Percentiles rank a stretch among this genome's conserved stretches.
These are phyloP conservation scores for Aspergillus puulaauensis DNA, from an alignment of 2,329 filamentous ascomycete genomes.

Conservation along the genomic window DNA sequence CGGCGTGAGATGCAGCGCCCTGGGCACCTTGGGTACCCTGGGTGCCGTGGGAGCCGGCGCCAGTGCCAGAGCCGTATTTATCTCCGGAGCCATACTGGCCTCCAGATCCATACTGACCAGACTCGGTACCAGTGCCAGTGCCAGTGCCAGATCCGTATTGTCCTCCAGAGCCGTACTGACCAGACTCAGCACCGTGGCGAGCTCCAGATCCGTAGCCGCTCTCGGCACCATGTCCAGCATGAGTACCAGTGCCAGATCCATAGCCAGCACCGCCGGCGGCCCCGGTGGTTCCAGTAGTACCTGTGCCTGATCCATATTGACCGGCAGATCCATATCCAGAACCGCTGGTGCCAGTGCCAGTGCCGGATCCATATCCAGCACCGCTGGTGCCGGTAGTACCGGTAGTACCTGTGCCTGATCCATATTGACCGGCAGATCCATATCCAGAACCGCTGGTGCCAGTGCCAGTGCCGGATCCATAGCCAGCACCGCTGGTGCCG, in stretches of 20 bases:
- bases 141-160: not conserved
- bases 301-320: not conserved
- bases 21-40: too few species aligned
- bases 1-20: constrained; percentile 1
- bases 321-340: too few species aligned
- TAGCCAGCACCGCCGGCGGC: too few species aligned
- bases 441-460: too few species aligned
- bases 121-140: not conserved
- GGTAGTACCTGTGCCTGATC: not conserved
- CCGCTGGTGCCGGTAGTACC: not conserved
- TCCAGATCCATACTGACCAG: not conserved
- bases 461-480: not conserved
- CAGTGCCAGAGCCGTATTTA: too few species aligned
- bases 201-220: too few species aligned
- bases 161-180: not conserved
- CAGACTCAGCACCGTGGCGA: not conserved
- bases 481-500: not conserved
- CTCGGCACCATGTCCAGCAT: too few species aligned
- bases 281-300: not conserved
- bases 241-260: too few species aligned
- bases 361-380: not conserved
- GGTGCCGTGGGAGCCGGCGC: too few species aligned
- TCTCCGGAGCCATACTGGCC: too few species aligned
- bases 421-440: not conserved
- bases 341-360: too few species aligned